phyloP scores from a whole-genome alignment of 352 stramenopile genomes.

The Globisporangium nunn region DNA sequence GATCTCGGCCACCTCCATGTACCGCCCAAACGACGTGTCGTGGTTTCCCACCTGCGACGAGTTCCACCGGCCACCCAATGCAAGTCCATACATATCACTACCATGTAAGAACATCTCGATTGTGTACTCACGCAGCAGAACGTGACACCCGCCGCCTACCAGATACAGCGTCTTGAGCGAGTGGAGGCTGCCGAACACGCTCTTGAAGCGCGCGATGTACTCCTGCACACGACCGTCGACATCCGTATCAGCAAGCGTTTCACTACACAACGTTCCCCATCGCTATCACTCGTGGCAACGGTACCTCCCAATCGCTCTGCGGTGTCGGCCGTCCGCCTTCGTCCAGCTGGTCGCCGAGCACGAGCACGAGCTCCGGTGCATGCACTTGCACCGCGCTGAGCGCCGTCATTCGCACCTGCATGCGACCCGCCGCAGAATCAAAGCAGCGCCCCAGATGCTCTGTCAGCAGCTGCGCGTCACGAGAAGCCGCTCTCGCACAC shows the following conservation, averaged over 20 bases:
- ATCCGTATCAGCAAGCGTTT: not conserved
- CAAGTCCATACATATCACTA: not conserved
- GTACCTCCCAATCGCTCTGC: constrained; percentile 41
- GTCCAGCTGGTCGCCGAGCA: constrained; percentile 72
- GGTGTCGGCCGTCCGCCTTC: constrained; percentile 52
- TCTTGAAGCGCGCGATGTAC: constrained; percentile 49
- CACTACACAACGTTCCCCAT: not conserved
- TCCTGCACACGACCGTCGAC: constrained; percentile 15
- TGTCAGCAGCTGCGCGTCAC: not conserved
- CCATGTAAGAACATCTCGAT: not conserved
- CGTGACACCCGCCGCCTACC: constrained; percentile 12
- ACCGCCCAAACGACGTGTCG: constrained; percentile 57
- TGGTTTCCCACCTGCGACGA: constrained; percentile 57
- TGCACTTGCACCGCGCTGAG: constrained; percentile 41
- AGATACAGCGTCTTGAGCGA: constrained; percentile 49
- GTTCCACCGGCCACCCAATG: not conserved
- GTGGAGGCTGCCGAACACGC: constrained; percentile 25
- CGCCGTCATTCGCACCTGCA: constrained; percentile 27
- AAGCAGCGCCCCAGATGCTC: not conserved
- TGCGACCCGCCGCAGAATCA: no score
- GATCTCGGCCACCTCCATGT: constrained; percentile 32
- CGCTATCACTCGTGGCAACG: no score
- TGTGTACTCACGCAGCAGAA: not conserved
- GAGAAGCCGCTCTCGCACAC: not conserved
- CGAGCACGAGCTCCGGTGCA: constrained; percentile 42